Conservation (phyloP, 805 yeast genomes). For the Suhomyces prunicola region DNA sequence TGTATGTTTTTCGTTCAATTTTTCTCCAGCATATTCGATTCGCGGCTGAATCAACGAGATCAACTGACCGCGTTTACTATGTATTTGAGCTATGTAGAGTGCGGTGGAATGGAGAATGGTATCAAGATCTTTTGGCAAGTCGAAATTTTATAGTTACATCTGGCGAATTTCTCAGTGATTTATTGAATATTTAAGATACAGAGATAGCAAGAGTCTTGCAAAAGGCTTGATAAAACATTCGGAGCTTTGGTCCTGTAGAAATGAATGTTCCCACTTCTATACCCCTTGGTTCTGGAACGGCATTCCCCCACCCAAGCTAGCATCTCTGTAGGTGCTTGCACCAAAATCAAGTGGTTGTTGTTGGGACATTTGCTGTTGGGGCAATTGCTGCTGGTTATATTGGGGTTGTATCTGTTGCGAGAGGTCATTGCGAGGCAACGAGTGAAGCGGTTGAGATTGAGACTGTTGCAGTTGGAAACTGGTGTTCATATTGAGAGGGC, state of each 20-base stretch:
- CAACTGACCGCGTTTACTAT: background rate
- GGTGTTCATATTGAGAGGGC: slow-evolving; percentile 1
- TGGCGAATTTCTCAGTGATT: background rate
- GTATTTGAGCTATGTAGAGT: background rate
- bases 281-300: slow-evolving; percentile 5
- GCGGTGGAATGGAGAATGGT: no score
- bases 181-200: background rate
- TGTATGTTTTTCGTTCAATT: background rate
- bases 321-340: slow-evolving; percentile 10
- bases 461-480: slow-evolving; percentile 27
- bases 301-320: slow-evolving; percentile 8
- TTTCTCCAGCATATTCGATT: background rate
- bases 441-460: slow-evolving; percentile 5
- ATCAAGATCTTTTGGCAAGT: no score
- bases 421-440: slow-evolving; percentile 7
- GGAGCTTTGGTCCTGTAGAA: background rate
- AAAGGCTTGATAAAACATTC: background rate
- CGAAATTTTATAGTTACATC: background rate
- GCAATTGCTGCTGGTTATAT: background rate
- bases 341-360: slow-evolving; percentile 9
- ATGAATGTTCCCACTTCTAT: background rate
- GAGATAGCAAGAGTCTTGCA: background rate
- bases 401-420: slow-evolving; percentile 6
- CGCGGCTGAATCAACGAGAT: background rate
- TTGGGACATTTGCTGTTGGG: background rate